These are phyloP conservation scores for Nemania sp. DNA, from an alignment of 2,329 filamentous ascomycete species.

Conservation along the genomic window DNA sequence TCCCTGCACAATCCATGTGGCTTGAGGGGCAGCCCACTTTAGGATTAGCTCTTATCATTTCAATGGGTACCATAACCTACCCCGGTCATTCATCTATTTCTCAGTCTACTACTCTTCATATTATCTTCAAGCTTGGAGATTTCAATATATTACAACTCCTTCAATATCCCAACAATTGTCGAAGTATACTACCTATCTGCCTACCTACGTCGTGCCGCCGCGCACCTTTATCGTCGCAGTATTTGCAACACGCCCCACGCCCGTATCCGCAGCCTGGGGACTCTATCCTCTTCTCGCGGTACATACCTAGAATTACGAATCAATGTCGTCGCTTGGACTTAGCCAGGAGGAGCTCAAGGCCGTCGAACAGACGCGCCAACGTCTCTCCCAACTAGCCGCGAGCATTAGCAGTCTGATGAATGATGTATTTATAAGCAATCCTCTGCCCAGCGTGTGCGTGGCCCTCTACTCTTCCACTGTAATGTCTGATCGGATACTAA, in stretches of 20 bases:
- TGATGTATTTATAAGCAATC: slow-evolving; percentile 71
- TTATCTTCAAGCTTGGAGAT: background rate
- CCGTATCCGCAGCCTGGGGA: too few relatives aligned
- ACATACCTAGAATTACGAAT: slow-evolving; percentile 6
- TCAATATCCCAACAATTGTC: too few relatives aligned
- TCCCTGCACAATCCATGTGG: slow-evolving; percentile 26
- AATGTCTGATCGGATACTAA: slow-evolving; percentile 11
- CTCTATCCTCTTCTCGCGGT: background rate
- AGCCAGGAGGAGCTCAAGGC: slow-evolving; percentile 72
- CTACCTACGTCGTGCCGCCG: too few relatives aligned
- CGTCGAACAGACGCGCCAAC: slow-evolving; percentile 77
- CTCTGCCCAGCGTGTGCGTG: slow-evolving; percentile 74
- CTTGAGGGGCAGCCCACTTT: slow-evolving; percentile 2
- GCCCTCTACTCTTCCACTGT: background rate
- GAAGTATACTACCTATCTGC: background rate
- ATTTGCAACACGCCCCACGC: too few relatives aligned
- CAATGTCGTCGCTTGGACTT: slow-evolving; percentile 62
- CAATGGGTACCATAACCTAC: too few relatives aligned
- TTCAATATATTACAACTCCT: background rate
- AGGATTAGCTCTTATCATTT: background rate
- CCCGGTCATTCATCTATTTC: background rate
- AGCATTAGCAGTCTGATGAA: slow-evolving; percentile 73
- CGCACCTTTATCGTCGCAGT: too few relatives aligned
- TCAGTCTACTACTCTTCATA: background rate
- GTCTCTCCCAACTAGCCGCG: slow-evolving; percentile 75